Evolutionary conservation across 2,329 filamentous ascomycete species (phyloP), one percentile per base, ranked within the genome.

Genomic region (Stemphylium vesicarium): DNA sequence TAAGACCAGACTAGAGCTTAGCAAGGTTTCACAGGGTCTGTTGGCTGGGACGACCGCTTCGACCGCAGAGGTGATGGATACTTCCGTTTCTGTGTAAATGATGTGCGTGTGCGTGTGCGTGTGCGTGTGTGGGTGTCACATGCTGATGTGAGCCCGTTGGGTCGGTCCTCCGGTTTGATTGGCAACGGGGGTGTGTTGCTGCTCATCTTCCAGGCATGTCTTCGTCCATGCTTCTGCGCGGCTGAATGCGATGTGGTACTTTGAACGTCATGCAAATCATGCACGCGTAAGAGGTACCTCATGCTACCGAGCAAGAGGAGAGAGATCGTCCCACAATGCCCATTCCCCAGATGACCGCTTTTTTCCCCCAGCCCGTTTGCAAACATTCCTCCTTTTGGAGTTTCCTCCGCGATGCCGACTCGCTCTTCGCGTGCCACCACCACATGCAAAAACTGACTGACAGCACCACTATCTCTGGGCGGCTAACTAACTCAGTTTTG

Each of bases 21-120:
- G 11, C 13, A 45, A 38, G 41, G 48, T 53, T 48, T 40, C 51
- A 50, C 51, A 20, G 40, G 20, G 33, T 53, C 45, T 50, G 48
- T 43, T 45, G 49, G 43, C 45, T 51, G 37, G 58, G 53, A 50
- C 46, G 18, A 4, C 22, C 31, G 12, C 41, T 22, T 20, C n/a
- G 41, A 33, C n/a, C n/a, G n/a, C 41, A 15, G 5, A 33, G 12
- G 12, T 16, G 13, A n/a, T 18, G 12, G 16, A 24, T n/a, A 9
- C 15, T 15, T 43, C 20, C 26, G 38, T 41, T 41, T 16, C 16
- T 44, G 41, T 44, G 9, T 31, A 31, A 12, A 42, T 31, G 12
- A 22, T 33, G 9, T 29, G 42, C 24, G 50, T 29, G 20, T 20
- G 20, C 3, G 22, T 24, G 22, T 24, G 22, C 4, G 43, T 52